Evolutionary conservation across 495 filamentous ascomycete genomes (phyloP).

Genomic region (Hypoxylon perforatum): DNA sequence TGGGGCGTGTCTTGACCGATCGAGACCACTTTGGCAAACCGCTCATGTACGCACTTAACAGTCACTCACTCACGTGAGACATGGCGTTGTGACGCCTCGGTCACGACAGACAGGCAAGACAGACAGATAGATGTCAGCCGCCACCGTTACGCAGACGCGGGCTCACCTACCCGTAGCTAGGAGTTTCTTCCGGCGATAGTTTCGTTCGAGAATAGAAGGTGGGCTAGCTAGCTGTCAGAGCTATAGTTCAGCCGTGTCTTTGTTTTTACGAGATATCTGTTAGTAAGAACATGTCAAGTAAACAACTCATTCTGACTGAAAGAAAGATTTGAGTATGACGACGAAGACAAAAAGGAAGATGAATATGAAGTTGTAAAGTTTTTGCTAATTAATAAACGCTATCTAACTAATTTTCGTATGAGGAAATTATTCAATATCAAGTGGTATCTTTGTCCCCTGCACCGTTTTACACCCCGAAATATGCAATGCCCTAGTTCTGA

Average conservation of each 20-base stretch:
- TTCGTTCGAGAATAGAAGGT: constrained; percentile 14
- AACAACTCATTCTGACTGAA: constrained; percentile 5
- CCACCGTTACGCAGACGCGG: constrained; percentile 16
- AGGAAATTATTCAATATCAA: constrained; percentile 26
- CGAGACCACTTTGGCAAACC: too few relatives aligned
- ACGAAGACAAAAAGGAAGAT: neutral
- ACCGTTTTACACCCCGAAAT: constrained; percentile 37
- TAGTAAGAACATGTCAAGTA: neutral
- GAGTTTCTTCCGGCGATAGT: neutral
- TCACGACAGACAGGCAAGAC: too few relatives aligned
- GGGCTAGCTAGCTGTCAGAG: constrained; percentile 12
- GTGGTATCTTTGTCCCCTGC: constrained; percentile 38
- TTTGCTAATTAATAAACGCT: constrained; percentile 13
- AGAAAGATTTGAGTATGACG: neutral
- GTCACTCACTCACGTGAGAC: constrained; percentile 12
- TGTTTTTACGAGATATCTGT: neutral
- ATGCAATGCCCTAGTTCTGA: constrained; percentile 29
- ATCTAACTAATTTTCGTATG: constrained; percentile 1
- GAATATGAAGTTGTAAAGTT: constrained; percentile 1
- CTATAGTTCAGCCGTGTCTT: constrained; percentile 4
- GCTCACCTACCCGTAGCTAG: neutral
- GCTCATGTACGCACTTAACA: constrained; percentile 30
- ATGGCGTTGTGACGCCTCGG: constrained; percentile 9
- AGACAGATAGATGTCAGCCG: constrained; percentile 38
- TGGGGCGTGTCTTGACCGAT: too few relatives aligned